Evolutionary conservation across 108 stramenopile genomes (phyloP).

Genomic region (Chaetoceros muelleri): DNA sequence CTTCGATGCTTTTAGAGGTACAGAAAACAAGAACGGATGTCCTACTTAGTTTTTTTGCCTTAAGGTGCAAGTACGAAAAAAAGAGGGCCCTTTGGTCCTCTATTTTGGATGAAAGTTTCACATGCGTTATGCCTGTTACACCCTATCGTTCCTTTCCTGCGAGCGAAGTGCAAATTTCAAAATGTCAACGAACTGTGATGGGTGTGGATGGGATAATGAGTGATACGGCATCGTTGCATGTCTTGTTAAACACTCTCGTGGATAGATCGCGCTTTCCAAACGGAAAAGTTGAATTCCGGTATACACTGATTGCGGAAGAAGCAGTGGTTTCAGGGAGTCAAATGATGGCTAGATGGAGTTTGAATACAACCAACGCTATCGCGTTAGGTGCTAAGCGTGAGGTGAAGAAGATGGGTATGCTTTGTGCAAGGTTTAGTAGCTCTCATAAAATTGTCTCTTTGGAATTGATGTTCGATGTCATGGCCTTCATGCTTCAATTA

Average conservation of each 20-base stretch:
- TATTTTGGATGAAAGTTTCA: conserved; percentile 84
- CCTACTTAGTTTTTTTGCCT: conserved; percentile 65
- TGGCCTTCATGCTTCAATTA: conserved; percentile 97
- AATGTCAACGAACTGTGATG: conserved; percentile 81
- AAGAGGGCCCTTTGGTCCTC: conserved; percentile 68
- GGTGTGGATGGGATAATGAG: conserved; percentile 93
- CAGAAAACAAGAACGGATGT: conserved; percentile 83
- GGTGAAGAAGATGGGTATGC: conserved; percentile 85
- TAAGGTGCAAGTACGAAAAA: conserved; percentile 63
- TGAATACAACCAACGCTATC: conserved; percentile 82
- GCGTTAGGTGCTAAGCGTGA: conserved; percentile 76
- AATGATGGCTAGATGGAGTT: conserved; percentile 91
- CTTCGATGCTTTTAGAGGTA: conserved; percentile 63
- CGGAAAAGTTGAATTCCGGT: conserved; percentile 72
- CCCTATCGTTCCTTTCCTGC: conserved; percentile 91
- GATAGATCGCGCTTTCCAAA: conserved; percentile 60
- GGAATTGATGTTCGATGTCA: conserved; percentile 94
- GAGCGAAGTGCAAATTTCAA: conserved; percentile 83
- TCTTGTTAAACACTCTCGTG: conserved; percentile 71
- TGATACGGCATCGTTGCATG: conserved; percentile 82
- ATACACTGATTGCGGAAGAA: conserved; percentile 82
- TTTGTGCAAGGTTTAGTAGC: conserved; percentile 85
- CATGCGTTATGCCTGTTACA: conserved; percentile 78
- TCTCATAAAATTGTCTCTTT: conserved; percentile 78
- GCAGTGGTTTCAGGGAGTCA: conserved; percentile 82